Conservation (phyloP, 202 grass and related monocot genomes). For the Dendrocalamus latiflorus region DNA sequence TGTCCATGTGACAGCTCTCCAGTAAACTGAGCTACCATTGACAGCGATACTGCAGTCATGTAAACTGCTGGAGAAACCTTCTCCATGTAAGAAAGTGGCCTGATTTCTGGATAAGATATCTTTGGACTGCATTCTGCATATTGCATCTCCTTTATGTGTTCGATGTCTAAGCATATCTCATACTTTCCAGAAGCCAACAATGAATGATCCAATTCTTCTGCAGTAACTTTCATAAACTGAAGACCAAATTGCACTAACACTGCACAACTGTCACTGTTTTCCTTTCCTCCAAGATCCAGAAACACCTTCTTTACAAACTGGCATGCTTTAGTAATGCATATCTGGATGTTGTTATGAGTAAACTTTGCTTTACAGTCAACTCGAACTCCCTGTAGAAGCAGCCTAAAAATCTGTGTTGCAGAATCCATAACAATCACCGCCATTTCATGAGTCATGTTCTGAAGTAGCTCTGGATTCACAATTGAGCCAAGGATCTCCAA, state of each 20-base stretch:
- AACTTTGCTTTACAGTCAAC: slow-evolving; percentile 34
- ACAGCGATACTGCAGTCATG: slow-evolving; percentile 32
- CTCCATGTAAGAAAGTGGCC: slow-evolving; percentile 30
- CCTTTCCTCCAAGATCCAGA: slow-evolving; percentile 33
- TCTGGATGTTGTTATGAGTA: slow-evolving; percentile 15
- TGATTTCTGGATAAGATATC: slow-evolving; percentile 17
- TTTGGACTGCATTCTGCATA: slow-evolving; percentile 22
- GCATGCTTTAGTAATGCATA: slow-evolving; percentile 43
- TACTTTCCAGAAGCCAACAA: slow-evolving; percentile 36
- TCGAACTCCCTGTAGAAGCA: slow-evolving; percentile 55
- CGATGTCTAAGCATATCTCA: slow-evolving; percentile 38
- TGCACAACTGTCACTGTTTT: slow-evolving; percentile 26
- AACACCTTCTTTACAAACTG: slow-evolving; percentile 50
- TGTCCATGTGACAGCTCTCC: slow-evolving; percentile 21
- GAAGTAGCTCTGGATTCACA: slow-evolving; percentile 44
- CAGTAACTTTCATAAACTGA: slow-evolving; percentile 40
- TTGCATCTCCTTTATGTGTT: slow-evolving; percentile 38
- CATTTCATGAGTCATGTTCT: slow-evolving; percentile 39
- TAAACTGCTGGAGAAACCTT: slow-evolving; percentile 58
- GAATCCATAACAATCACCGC: slow-evolving; percentile 33
- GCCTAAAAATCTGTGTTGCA: slow-evolving; percentile 49
- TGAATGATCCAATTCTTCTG: slow-evolving; percentile 44
- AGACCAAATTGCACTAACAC: slow-evolving; percentile 41
- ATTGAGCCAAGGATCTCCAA: slow-evolving; percentile 60
- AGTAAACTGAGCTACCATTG: slow-evolving; percentile 38